Evolutionary conservation across 2,329 filamentous ascomycete genomes (phyloP), one percentile per base, ranked within the genome.

Genomic region (Exophiala aquamarina): DNA sequence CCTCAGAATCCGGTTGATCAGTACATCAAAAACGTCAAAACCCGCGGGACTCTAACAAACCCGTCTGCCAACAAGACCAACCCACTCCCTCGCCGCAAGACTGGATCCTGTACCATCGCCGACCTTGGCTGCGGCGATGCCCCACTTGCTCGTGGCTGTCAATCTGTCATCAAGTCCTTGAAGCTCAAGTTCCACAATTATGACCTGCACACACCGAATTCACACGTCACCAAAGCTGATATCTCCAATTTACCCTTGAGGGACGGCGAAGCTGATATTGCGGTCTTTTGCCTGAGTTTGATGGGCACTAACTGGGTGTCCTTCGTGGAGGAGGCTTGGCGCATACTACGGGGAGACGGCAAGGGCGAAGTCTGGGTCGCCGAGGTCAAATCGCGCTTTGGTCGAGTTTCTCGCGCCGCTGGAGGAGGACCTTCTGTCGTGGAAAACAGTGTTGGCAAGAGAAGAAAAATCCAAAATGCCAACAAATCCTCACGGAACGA

Each of bases 291-390:
- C 68, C 79, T 98, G 23, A 93, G 92, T 40, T 81, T 98, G 49
- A 98, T 98, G 93, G 93, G 93, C 63, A 98, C 93, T 45, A 98
- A 98, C 72, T 98, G 93, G 92, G 80, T 95, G 43, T 84, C 89
- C 60, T 97, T 98, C 66, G 81, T 98, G 61, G 93, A 97, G 70
- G 93, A 98, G 72, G 92, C 92, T 11, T 95, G 89, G 74, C 84
- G 93, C 44, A 78, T 97, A 41, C 78, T 98, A 52, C 86, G 89
- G 63, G 91, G 90, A 80, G 92, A 93, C 63, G 93, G 71, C 23
- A 73, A 72, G 54, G 71, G 93, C 58, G 93, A 98, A 74, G 83
- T 95, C 44, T 98, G 93, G 93, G 81, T 98, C 41, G 88, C 89
- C 38, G 93, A 98, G 72, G 96, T 98, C 70, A 97, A 97, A 73